phyloP scores from a whole-genome alignment of 2,329 filamentous ascomycete species.

The Madurella fahalii region DNA sequence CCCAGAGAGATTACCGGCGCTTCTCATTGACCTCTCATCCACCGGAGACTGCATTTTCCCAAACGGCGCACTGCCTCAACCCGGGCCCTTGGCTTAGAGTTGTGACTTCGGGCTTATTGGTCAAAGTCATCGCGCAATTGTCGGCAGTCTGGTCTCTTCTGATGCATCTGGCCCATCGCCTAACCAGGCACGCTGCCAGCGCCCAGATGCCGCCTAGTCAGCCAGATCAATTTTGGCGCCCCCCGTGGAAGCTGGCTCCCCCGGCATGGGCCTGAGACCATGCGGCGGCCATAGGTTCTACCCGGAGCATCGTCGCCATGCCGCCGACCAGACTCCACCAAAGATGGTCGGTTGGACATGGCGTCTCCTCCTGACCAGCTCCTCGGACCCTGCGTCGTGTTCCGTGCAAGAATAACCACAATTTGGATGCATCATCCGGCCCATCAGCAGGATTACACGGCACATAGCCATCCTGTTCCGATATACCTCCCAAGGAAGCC shows the following conservation, averaged over 20 bases:
- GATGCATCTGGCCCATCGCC: neutral
- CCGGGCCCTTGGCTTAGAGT: neutral
- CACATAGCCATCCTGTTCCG: neutral
- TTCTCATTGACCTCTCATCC: constrained; percentile 26
- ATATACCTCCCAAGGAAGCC: constrained; percentile 18
- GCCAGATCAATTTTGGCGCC: constrained; percentile 5
- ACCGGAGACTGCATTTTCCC: constrained; percentile 2
- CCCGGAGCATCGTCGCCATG: neutral
- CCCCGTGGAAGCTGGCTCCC: neutral
- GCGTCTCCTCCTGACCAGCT: constrained; percentile 13
- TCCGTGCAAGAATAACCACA: constrained; percentile 11
- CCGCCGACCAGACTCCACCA: constrained; percentile 1
- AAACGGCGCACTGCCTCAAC: constrained; percentile 24
- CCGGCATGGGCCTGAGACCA: constrained; percentile 12
- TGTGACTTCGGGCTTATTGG: neutral
- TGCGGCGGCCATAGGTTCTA: constrained; percentile 14
- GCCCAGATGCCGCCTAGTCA: neutral
- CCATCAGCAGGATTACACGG: constrained; percentile 1
- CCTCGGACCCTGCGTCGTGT: constrained; percentile 14
- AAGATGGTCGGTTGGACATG: constrained; percentile 15
- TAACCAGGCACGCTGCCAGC: neutral
- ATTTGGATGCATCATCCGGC: constrained; percentile 11
- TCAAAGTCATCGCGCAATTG: neutral
- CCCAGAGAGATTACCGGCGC: constrained; percentile 17
- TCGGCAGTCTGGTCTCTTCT: neutral